Evolutionary conservation across 805 yeast species (phyloP).

Genomic region (Metahyphopichia silvanorum): DNA sequence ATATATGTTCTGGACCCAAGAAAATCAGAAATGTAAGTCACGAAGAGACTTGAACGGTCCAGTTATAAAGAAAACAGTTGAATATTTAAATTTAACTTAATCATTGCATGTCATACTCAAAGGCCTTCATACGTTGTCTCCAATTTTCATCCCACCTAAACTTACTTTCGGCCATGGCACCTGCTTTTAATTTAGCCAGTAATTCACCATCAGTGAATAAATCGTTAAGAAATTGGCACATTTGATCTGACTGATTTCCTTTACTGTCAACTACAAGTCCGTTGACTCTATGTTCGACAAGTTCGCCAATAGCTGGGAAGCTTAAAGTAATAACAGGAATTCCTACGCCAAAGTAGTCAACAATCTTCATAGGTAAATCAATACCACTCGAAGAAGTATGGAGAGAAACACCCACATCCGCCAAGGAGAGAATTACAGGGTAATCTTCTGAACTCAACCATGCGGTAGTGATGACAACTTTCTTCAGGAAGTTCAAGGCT

Average conservation of each 20-base stretch:
- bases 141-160: conserved; percentile 77
- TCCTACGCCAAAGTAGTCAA: conserved; percentile 95
- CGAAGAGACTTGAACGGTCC: conserved; percentile 29
- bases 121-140: conserved; percentile 39
- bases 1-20: conserved; percentile 47
- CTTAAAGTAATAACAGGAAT: conserved; percentile 80
- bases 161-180: conserved; percentile 71
- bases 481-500: conserved; percentile 39
- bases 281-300: conserved; percentile 65
- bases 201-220: conserved; percentile 28
- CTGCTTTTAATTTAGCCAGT: conserved; percentile 46
- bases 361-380: conserved; percentile 95
- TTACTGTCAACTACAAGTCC: conserved; percentile 54
- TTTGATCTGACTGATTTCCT: conserved; percentile 17
- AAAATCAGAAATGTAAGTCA: conserved; percentile 18
- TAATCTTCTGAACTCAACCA: conserved; percentile 84
- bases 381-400: conserved; percentile 91
- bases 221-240: conserved; percentile 20
- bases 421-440: conserved; percentile 67
- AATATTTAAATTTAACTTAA: conserved; percentile 9
- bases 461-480: conserved; percentile 56
- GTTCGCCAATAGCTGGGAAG: conserved; percentile 75
- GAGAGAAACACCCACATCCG: conserved; percentile 86
- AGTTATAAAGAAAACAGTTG: conserved; percentile 22
- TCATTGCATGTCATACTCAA: conserved; percentile 12